Conservation (phyloP, 2,329 filamentous ascomycete species). For the Diplodia scrobiculata region DNA sequence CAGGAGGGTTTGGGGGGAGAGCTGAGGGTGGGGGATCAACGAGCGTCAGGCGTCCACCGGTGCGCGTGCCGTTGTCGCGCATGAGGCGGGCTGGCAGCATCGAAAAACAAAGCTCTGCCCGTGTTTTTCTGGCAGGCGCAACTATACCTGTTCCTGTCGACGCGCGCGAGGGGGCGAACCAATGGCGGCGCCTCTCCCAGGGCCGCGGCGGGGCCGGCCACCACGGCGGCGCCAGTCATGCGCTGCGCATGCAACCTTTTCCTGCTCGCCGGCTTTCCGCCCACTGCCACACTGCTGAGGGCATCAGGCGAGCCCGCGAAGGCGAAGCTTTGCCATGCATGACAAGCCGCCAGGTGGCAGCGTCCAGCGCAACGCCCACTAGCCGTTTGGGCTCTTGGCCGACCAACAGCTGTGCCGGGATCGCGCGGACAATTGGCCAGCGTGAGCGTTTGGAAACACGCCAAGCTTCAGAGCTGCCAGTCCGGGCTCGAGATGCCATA, state of each 20-base stretch:
- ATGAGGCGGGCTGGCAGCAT: not conserved
- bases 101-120: not conserved
- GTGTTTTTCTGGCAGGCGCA: not conserved
- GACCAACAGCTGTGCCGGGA: not conserved
- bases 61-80: not conserved
- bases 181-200: not conserved
- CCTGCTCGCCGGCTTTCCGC: not conserved
- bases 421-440: not conserved
- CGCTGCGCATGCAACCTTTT: not conserved
- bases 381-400: not conserved
- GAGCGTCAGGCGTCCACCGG: not conserved
- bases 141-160: slow-evolving; percentile 18
- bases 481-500: not conserved
- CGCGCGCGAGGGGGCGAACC: not conserved
- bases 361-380: not conserved
- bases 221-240: not conserved
- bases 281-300: no score
- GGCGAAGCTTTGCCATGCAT: not conserved
- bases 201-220: not conserved
- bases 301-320: not conserved
- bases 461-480: slow-evolving; percentile 16
- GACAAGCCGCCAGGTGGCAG: not conserved
- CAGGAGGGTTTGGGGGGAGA: not conserved
- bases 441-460: slow-evolving; percentile 16
- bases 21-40: not conserved